These are phyloP conservation scores for Aspergillus tanneri DNA, from an alignment of 2,329 filamentous ascomycete genomes.

Conservation along the genomic window DNA sequence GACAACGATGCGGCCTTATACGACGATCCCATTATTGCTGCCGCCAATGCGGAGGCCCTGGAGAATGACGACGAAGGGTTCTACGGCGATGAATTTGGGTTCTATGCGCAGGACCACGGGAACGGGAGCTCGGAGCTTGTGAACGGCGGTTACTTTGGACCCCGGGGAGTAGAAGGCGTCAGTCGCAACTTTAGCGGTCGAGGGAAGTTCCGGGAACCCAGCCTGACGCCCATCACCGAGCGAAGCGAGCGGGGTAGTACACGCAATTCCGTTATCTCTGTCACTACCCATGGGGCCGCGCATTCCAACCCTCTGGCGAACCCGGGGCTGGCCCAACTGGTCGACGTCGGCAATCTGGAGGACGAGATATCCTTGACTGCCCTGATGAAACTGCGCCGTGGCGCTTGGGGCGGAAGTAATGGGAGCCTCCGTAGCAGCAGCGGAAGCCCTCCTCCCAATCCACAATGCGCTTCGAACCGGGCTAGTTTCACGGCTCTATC, in stretches of 20 bases:
- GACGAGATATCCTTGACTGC: slow-evolving; percentile 72
- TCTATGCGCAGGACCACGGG: slow-evolving; percentile 67
- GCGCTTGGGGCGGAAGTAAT: slow-evolving; percentile 79
- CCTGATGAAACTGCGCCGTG: slow-evolving; percentile 69
- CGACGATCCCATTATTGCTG: slow-evolving; percentile 89
- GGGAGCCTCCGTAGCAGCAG: slow-evolving; percentile 62
- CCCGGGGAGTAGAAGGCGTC: slow-evolving; percentile 63
- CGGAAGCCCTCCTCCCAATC: slow-evolving; percentile 43
- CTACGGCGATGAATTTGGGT: slow-evolving; percentile 95
- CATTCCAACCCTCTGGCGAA: slow-evolving; percentile 59
- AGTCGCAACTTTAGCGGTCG: slow-evolving; percentile 70
- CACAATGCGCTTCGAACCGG: slow-evolving; percentile 33
- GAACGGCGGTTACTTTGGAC: slow-evolving; percentile 87
- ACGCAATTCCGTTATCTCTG: slow-evolving; percentile 81
- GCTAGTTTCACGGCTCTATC: slow-evolving; percentile 37
- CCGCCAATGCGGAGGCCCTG: slow-evolving; percentile 88
- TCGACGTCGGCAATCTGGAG: slow-evolving; percentile 60
- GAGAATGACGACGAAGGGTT: slow-evolving; percentile 91
- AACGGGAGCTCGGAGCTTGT: slow-evolving; percentile 59
- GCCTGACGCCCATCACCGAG: slow-evolving; percentile 93
- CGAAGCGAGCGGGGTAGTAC: slow-evolving; percentile 87
- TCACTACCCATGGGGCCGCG: slow-evolving; percentile 54
- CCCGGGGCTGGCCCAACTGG: slow-evolving; percentile 74
- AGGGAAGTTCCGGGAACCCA: slow-evolving; percentile 77
- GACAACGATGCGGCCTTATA: slow-evolving; percentile 67